phyloP scores from a whole-genome alignment of 2,329 filamentous ascomycete species.

The Neofusicoccum cordaticola region DNA sequence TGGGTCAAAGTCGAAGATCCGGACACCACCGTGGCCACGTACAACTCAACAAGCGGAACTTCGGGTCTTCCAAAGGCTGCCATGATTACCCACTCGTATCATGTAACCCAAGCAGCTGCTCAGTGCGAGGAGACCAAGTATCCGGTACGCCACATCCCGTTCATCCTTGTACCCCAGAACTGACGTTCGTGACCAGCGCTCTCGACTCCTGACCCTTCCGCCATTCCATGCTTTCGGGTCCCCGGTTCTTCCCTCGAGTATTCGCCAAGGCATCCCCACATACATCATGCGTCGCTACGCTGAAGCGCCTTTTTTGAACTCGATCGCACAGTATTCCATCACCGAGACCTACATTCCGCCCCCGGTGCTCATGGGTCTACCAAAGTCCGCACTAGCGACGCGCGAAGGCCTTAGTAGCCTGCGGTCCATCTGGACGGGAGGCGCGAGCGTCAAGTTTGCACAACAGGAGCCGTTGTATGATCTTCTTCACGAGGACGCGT shows the following conservation, averaged over 20 bases:
- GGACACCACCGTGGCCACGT: slow-evolving; percentile 24
- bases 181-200: slow-evolving; percentile 23
- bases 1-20: slow-evolving; percentile 21
- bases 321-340: slow-evolving; percentile 42
- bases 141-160: background rate
- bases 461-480: slow-evolving; percentile 37
- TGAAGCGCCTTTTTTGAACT: slow-evolving; percentile 38
- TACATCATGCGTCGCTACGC: slow-evolving; percentile 50
- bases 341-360: slow-evolving; percentile 51
- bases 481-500: slow-evolving; percentile 41
- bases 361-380: slow-evolving; percentile 38
- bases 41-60: slow-evolving; percentile 36
- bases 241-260: slow-evolving; percentile 46
- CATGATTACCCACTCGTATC: slow-evolving; percentile 31
- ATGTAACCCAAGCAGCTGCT: slow-evolving; percentile 13
- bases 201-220: slow-evolving; percentile 47
- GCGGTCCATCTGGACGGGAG: slow-evolving; percentile 47
- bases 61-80: slow-evolving; percentile 34
- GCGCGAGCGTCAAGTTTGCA: slow-evolving; percentile 32
- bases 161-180: background rate
- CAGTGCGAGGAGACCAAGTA: background rate
- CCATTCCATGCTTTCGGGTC: slow-evolving; percentile 52
- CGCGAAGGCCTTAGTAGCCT: slow-evolving; percentile 42
- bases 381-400: slow-evolving; percentile 27
- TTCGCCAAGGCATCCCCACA: slow-evolving; percentile 45